Evolutionary conservation across 768 basidiomycete genomes (phyloP).

Genomic region (Udeniomyces megalosporus): DNA sequence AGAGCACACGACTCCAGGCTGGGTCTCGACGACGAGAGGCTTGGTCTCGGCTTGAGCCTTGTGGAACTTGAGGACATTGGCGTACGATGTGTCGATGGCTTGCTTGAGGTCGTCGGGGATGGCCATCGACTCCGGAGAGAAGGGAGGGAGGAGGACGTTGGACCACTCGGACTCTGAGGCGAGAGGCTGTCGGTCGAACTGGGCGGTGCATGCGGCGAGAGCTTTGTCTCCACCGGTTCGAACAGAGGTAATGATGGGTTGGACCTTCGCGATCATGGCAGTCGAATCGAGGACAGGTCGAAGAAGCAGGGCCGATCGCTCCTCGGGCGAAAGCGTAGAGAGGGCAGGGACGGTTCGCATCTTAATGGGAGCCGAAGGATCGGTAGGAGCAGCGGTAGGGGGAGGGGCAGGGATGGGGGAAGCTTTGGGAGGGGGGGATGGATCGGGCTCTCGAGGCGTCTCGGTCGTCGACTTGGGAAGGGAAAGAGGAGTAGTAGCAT

Average conservation of each 20-base stretch:
- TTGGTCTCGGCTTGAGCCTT: conserved; percentile 49
- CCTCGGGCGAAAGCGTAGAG: conserved; percentile 31
- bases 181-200: conserved; percentile 55
- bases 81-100: conserved; percentile 80
- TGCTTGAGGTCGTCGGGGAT: conserved; percentile 43
- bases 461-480: conserved; percentile 10
- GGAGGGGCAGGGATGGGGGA: conserved; percentile 16
- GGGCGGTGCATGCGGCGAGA: conserved; percentile 72
- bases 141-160: conserved; percentile 65
- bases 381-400: conserved; percentile 18
- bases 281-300: conserved; percentile 74
- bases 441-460: conserved; percentile 13
- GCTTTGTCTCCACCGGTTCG: conserved; percentile 69
- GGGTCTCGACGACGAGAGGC: conserved; percentile 70
- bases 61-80: conserved; percentile 47
- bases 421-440: conserved; percentile 22
- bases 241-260: conserved; percentile 82
- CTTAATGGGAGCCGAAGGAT: conserved; percentile 40
- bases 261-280: conserved; percentile 83
- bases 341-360: conserved; percentile 58
- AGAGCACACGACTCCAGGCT: conserved; percentile 93
- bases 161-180: conserved; percentile 42
- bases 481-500: conserved; percentile 15
- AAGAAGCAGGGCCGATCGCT: conserved; percentile 55
- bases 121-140: conserved; percentile 45